Evolutionary conservation across 257 asterid species (phyloP), one percentile per base, ranked within the genome.

Genomic region (Plantago major): DNA sequence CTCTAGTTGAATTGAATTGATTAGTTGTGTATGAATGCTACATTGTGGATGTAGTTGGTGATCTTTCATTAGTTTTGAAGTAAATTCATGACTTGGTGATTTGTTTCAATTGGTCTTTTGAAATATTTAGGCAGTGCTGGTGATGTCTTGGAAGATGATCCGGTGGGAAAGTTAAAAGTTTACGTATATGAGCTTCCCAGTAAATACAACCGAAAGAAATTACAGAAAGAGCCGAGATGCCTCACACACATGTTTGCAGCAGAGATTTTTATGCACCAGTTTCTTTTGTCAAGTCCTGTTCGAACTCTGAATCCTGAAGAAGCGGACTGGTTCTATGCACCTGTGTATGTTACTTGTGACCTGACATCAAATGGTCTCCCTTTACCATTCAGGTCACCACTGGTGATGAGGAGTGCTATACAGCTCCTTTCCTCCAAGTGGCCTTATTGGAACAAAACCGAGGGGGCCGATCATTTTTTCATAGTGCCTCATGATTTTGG

Each of bases 241-340:
- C 90, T 84, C 68, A 87, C 76, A 70, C 97, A 90, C 76, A 87
- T 90, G 97, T 90, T 90, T 80, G 97, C 97, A 17, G 93, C 97
- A 1, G 97, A 90, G 85, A 85, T 90, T 59, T 87, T 62, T 62
- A 87, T 90, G 96, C 97, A 90, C 66, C 89, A 84, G 3, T 87
- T 87, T 64, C 86, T 90, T 63, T 49, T 87, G 57, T 75, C 95
- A 37, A 87, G 93, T 55, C 73, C 95, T 12, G 94, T 89, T 30
- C 88, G 95, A 6, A 86, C 94, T 13, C 86, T 90, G 49, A 87
- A 90, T 71, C 97, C 97, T 0, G 93, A 85, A 69, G 97, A 90
- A 71, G 97, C 97, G 1, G 97, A 87, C 69, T 90, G 96, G 96
- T 90, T 90, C 61, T 90, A 85, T 62, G 74, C 96, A 14, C 97